Evolutionary conservation across 768 basidiomycete species (phyloP).

Genomic region (Mrakia frigida): DNA sequence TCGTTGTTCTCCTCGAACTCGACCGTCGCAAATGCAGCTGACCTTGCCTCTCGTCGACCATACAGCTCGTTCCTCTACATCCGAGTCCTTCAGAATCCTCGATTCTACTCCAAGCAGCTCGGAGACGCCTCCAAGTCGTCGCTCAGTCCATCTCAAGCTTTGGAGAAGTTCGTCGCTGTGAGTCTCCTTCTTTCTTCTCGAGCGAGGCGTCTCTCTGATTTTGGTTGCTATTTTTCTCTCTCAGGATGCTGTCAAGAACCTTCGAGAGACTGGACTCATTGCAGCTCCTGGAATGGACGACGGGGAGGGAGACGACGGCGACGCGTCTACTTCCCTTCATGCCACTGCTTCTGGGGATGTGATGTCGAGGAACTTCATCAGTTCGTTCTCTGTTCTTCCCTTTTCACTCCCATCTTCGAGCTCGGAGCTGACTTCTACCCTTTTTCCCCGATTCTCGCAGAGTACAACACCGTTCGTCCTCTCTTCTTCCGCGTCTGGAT

Average conservation of each 20-base stretch:
- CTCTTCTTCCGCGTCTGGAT: neutral
- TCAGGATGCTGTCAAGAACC: constrained; percentile 15
- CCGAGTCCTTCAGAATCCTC: constrained; percentile 76
- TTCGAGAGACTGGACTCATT: constrained; percentile 22
- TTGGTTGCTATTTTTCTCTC: neutral
- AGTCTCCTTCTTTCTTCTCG: neutral
- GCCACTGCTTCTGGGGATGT: constrained; percentile 16
- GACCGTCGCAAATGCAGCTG: neutral
- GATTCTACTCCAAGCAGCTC: constrained; percentile 54
- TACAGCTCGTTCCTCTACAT: constrained; percentile 75
- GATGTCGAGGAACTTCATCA: constrained; percentile 23
- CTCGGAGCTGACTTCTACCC: neutral
- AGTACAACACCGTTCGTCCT: neutral
- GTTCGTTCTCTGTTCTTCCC: neutral
- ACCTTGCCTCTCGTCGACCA: neutral
- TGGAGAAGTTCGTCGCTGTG: constrained; percentile 52
- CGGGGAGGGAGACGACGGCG: neutral
- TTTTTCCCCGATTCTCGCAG: neutral
- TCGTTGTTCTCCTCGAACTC: neutral
- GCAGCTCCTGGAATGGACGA: neutral
- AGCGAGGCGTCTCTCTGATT: neutral
- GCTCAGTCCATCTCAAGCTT: constrained; percentile 36
- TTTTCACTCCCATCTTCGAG: no score
- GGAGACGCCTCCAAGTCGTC: constrained; percentile 9
- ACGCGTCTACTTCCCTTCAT: neutral